Evolutionary conservation across 1,284 basidiomycete genomes (phyloP), one percentile per base, ranked within the genome.

Genomic region (Grifola frondosa): DNA sequence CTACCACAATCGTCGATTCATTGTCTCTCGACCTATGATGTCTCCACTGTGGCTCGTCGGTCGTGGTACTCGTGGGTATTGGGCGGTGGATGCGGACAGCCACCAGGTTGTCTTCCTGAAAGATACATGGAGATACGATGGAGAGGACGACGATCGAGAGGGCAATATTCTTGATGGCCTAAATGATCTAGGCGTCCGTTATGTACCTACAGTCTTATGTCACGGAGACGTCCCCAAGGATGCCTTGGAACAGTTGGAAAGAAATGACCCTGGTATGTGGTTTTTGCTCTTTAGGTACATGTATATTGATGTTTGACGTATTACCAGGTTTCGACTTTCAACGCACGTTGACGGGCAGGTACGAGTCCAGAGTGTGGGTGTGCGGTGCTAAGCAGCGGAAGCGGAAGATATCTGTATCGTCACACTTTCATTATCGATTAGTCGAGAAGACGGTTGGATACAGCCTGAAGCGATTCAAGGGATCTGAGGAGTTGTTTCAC

Each of bases 381-480:
- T n/a, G n/a, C n/a, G n/a, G n/a, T n/a, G n/a, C n/a, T n/a, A n/a
- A n/a, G n/a, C n/a, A n/a, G n/a, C n/a, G n/a, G n/a, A n/a, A n/a
- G n/a, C n/a, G n/a, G n/a, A n/a, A n/a, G n/a, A n/a, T n/a, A n/a
- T n/a, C n/a, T n/a, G n/a, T n/a, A n/a, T n/a, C n/a, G n/a, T n/a
- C n/a, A n/a, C n/a, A n/a, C n/a, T n/a, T n/a, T n/a, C 48, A 42
- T 11, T 41, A 50, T 21, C 44, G 41, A 6, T 3, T 50, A 1
- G 44, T 50, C 1, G 20, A 37, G 8, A 24, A 16, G 9, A 46
- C 48, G 4, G 38, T 44, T 5, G 48, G 48, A 4, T 41, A 46
- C 10, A 23, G 36, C 2, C 26, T 46, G 0, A 13, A 9, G 2
- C 16, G 6, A 10, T 15, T 50, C 13, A 19, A 16, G 5, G 41